Percentiles rank a stretch among this genome's conserved stretches.
These are phyloP conservation scores for Ogataea parapolymorpha DNA, from an alignment of 805 yeast species.

Conservation along the genomic window DNA sequence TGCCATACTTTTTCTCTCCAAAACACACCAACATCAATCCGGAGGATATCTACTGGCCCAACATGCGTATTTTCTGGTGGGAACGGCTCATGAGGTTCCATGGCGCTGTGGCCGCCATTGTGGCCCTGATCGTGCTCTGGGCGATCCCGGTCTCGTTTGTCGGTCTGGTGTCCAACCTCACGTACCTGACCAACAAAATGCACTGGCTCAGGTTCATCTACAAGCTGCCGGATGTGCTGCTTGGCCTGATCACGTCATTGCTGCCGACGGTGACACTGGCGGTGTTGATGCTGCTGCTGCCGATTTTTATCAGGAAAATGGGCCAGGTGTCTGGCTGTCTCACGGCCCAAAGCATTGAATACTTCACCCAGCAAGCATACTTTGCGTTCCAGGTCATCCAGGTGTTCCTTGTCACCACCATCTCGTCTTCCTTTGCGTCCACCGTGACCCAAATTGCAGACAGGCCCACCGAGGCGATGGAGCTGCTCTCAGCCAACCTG, in stretches of 20 bases:
- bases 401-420: conserved; percentile 66
- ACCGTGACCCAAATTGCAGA: conserved; percentile 60
- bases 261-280: conserved; percentile 67
- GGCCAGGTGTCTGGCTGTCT: conserved; percentile 59
- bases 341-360: conserved; percentile 55
- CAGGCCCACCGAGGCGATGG: conserved; percentile 56
- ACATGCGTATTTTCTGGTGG: conserved; percentile 79
- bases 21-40: conserved; percentile 63
- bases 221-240: conserved; percentile 47
- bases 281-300: conserved; percentile 61
- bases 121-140: conserved; percentile 63
- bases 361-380: conserved; percentile 62
- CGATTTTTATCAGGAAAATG: conserved; percentile 60
- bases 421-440: conserved; percentile 69
- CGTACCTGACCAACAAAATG: conserved; percentile 55
- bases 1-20: conserved; percentile 61
- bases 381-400: conserved; percentile 71
- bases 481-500: conserved; percentile 57
- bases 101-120: conserved; percentile 50
- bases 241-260: conserved; percentile 66
- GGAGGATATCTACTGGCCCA: conserved; percentile 62
- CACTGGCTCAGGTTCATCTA: conserved; percentile 56
- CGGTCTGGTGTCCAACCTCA: conserved; percentile 68
- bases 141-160: conserved; percentile 77
- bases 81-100: conserved; percentile 57